These are phyloP conservation scores for Wickerhamomyces sp. DNA, from an alignment of 1,139 yeast species.

Conservation along the genomic window DNA sequence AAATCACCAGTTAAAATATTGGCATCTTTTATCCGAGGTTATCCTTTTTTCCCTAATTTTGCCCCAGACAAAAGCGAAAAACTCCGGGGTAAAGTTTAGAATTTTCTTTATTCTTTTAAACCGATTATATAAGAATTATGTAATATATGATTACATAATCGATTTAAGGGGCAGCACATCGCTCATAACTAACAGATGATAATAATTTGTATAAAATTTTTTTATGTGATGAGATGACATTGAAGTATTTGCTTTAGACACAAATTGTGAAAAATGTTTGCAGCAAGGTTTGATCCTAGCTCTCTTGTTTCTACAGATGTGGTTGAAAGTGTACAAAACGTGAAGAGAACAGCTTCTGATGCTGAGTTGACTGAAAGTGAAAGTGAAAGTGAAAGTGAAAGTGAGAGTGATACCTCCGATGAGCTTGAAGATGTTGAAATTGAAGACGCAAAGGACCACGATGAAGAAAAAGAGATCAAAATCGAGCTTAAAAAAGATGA, in stretches of 20 bases:
- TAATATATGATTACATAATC: too few species aligned
- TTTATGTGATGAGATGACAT: not conserved
- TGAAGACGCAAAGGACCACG: constrained; percentile 5
- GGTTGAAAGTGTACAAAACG: too few species aligned
- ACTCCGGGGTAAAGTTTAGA: not conserved
- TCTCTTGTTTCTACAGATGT: constrained; percentile 17
- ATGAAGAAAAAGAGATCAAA: constrained; percentile 13
- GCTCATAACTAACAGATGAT: too few species aligned
- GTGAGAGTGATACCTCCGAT: constrained; percentile 12
- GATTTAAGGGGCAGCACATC: too few species aligned
- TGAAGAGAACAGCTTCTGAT: constrained; percentile 10
- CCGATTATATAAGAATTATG: not conserved
- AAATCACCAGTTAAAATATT: too few species aligned
- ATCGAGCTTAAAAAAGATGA: constrained; percentile 6
- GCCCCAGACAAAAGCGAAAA: not conserved
- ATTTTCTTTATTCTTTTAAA: too few species aligned
- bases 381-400: constrained; percentile 9
- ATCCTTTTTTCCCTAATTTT: not conserved
- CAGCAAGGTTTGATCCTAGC: constrained; percentile 58
- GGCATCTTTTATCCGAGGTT: not conserved
- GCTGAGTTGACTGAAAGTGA: constrained; percentile 11
- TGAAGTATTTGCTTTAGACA: not conserved
- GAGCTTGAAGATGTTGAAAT: constrained; percentile 9
- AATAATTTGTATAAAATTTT: not conserved
- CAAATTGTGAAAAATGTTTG: constrained; percentile 45